phyloP scores from a whole-genome alignment of 2,329 filamentous ascomycete species.

The Drechslerella coelobrocha region DNA sequence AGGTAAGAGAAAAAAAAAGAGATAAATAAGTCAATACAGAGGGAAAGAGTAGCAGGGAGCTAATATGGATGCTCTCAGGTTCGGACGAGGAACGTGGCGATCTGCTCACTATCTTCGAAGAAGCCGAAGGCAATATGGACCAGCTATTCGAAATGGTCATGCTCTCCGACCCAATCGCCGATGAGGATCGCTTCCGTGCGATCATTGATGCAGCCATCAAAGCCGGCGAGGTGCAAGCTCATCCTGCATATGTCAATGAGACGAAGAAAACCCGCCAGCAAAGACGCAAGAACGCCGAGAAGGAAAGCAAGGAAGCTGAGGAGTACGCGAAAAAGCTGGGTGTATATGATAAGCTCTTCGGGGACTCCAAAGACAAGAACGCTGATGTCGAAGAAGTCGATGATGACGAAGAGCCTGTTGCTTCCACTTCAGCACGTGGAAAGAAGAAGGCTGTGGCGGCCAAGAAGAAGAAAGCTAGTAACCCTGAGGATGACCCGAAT shows the following conservation, averaged over 20 bases:
- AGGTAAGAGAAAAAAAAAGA: constrained; percentile 29
- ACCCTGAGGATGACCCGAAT: constrained; percentile 61
- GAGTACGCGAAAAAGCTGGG: constrained; percentile 77
- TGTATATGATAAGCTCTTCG: constrained; percentile 73
- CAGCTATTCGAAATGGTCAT: constrained; percentile 81
- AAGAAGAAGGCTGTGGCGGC: constrained; percentile 39
- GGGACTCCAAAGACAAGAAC: constrained; percentile 52
- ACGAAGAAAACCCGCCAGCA: constrained; percentile 69
- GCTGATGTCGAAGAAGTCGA: constrained; percentile 45
- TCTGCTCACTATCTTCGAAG: constrained; percentile 76
- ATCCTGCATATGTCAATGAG: constrained; percentile 75
- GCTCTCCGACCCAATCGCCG: constrained; percentile 80
- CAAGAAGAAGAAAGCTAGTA: constrained; percentile 57
- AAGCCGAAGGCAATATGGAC: constrained; percentile 76
- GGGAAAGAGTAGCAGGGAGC: neutral
- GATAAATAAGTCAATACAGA: neutral
- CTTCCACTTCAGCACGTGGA: constrained; percentile 17
- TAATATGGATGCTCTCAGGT: constrained; percentile 61
- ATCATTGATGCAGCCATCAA: constrained; percentile 84
- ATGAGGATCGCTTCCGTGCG: constrained; percentile 81
- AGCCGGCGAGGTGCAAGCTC: constrained; percentile 70
- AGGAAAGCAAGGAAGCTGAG: constrained; percentile 75
- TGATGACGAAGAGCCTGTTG: constrained; percentile 42
- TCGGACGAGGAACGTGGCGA: constrained; percentile 85
- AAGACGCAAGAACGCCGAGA: constrained; percentile 68